Conservation (phyloP, 495 filamentous ascomycete species). For the Aspergillus taichungensis region DNA sequence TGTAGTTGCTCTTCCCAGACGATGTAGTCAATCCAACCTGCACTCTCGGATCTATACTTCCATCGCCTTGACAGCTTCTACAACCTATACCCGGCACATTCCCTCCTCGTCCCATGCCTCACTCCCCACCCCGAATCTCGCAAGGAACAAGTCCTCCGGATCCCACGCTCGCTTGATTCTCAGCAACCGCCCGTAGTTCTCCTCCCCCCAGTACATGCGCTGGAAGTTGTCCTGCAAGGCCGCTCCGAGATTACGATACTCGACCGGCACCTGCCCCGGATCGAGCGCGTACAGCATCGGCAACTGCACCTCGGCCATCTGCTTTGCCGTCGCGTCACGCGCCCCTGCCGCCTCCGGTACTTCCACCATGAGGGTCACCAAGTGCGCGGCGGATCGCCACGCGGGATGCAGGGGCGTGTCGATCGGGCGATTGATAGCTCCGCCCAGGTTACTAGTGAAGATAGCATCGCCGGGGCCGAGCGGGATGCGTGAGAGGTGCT, state of each 20-base stretch:
- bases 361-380: not conserved
- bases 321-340: not conserved
- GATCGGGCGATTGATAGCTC: not conserved
- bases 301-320: not conserved
- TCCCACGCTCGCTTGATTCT: constrained; percentile 21
- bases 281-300: not conserved
- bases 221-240: constrained; percentile 27
- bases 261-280: constrained; percentile 8
- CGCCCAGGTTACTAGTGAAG: not conserved
- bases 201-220: constrained; percentile 30
- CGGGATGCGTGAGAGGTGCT: not conserved
- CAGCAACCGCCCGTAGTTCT: constrained; percentile 28
- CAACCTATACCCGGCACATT: constrained; percentile 1
- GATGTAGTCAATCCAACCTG: too few relatives aligned
- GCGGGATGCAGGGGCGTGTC: not conserved
- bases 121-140: constrained; percentile 4
- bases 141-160: constrained; percentile 4
- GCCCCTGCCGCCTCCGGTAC: not conserved
- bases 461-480: not conserved
- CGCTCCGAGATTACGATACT: constrained; percentile 36
- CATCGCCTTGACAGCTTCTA: not conserved
- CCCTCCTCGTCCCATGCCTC: constrained; percentile 7
- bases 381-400: not conserved
- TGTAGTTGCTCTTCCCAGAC: too few relatives aligned
- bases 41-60: too few relatives aligned